Percentiles rank a stretch among this genome's conserved stretches.
Conservation (phyloP, 306 rosid species). For the Lupinus albus region DNA sequence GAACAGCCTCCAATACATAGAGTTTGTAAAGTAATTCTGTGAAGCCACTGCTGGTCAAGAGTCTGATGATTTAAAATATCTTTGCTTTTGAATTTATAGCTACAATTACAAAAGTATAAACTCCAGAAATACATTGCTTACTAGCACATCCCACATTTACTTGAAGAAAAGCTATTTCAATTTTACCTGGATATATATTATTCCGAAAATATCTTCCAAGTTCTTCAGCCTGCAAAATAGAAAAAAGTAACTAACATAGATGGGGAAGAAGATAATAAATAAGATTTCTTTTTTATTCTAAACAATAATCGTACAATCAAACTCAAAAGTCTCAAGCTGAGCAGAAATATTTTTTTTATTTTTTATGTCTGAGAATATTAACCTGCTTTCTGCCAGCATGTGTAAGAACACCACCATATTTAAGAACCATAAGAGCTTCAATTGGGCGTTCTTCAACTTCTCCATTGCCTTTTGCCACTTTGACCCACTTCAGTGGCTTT, state of each 20-base stretch:
- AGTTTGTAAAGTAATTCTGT: too few species aligned
- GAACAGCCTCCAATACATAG: too few species aligned
- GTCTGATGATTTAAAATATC: too few species aligned
- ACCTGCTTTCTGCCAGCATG: slow-evolving; percentile 99
- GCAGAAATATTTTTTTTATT: slow-evolving; percentile 19
- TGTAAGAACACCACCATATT: slow-evolving; percentile 98
- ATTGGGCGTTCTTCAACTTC: slow-evolving; percentile 93
- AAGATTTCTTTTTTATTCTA: slow-evolving; percentile 19
- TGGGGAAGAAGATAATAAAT: slow-evolving; percentile 29
- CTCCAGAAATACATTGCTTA: slow-evolving; percentile 11
- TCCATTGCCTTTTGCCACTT: slow-evolving; percentile 65
- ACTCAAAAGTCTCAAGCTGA: slow-evolving; percentile 25
- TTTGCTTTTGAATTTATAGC: neutral
- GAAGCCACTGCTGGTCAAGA: too few species aligned
- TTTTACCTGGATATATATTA: slow-evolving; percentile 93
- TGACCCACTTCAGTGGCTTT: slow-evolving; percentile 91
- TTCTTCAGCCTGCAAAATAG: slow-evolving; percentile 85
- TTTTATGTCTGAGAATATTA: slow-evolving; percentile 17
- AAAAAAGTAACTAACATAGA: slow-evolving; percentile 25
- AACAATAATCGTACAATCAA: slow-evolving; percentile 23
- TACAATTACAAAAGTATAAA: neutral
- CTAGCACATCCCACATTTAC: slow-evolving; percentile 5
- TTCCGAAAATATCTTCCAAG: slow-evolving; percentile 95
- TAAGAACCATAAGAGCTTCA: slow-evolving; percentile 97
- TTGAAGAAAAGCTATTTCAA: slow-evolving; percentile 28